Base-by-base conservation (phyloP, 441 rosid genomes). In the Corymbia calophylla region DNA sequence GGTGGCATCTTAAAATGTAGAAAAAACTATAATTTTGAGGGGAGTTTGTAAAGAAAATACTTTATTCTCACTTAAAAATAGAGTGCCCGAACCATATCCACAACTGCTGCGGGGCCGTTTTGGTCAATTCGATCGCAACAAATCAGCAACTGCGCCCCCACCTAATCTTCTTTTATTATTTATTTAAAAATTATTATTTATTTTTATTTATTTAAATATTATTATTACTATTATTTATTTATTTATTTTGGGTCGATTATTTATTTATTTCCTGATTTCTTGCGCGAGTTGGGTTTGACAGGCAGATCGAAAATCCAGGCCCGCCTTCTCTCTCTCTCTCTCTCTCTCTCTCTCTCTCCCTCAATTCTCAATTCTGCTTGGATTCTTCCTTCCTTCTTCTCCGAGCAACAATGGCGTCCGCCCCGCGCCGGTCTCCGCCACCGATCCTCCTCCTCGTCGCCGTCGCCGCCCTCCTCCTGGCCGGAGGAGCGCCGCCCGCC, bases 401-500 rank as follows among this genome's bases (percentile, higher is more conserved):
- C 70, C 35, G 84, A 44, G 19, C 62, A 53, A 35, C 86, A 10
- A 89, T 89, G 90, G 90, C 49, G 88, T 53, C 84, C 48, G 58
- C 73, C 32, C 51, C 73, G 23, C 51, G 90, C 53, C 82, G 93
- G 66, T 56, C 16, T 81, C 84, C 44, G 84, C 84, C 70, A 6
- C 70, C 70, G 70, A 62, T 88, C 49, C 27, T 48, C 62, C 56
- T 91, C 86, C 90, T 91, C 54, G 92, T 92, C 35, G 77, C 92
- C 6, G 1, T 88, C 53, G 15, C 32, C 58, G 49, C 90, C 81
- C 90, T 92, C 54, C 92, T 94, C 35, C 77, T 94, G 15, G 73
- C 54, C 25, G 25, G 90, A 7, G 77, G 93, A n/a, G n/a, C 89
- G 12, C 86, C 81, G 51, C 35, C 64, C 35, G 94, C 94, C 77